These are phyloP conservation scores for Pleurotus ostreatus DNA, from an alignment of 768 basidiomycete genomes.

Conservation along the genomic window DNA sequence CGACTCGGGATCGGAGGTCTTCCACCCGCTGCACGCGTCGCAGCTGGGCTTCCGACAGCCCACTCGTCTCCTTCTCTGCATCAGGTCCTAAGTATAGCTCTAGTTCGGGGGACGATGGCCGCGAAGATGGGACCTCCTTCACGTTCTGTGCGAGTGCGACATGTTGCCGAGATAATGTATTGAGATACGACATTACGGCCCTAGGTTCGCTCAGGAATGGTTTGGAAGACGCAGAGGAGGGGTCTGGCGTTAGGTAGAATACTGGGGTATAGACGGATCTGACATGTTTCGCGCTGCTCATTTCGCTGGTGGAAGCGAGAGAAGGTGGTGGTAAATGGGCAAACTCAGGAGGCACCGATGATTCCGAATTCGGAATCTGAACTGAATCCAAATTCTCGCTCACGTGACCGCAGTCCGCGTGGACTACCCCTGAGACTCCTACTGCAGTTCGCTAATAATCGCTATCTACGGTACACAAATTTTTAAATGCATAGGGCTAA, in stretches of 20 bases:
- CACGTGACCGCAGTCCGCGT: too few relatives aligned
- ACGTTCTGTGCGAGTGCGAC: constrained; percentile 22
- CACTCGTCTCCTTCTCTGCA: neutral
- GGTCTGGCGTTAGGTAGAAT: neutral
- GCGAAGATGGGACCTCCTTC: constrained; percentile 23
- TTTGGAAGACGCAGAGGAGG: neutral
- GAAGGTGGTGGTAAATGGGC: too few relatives aligned
- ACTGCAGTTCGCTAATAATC: too few relatives aligned
- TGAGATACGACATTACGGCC: neutral
- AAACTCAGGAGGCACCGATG: too few relatives aligned
- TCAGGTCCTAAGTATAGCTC: neutral
- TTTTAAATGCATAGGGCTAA: too few relatives aligned
- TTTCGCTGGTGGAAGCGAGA: neutral
- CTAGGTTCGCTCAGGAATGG: neutral
- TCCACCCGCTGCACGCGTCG: constrained; percentile 20
- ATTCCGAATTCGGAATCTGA: too few relatives aligned
- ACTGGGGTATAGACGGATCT: constrained; percentile 5
- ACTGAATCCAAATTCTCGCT: too few relatives aligned
- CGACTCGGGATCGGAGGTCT: constrained; percentile 26
- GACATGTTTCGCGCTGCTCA: neutral
- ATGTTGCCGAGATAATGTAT: constrained; percentile 18
- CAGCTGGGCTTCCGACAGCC: neutral
- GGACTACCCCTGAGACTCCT: too few relatives aligned
- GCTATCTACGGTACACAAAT: too few relatives aligned
- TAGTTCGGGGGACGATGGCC: constrained; percentile 5